Evolutionary conservation across 2,329 filamentous ascomycete species (phyloP).

Genomic region (Colletotrichum melonis): DNA sequence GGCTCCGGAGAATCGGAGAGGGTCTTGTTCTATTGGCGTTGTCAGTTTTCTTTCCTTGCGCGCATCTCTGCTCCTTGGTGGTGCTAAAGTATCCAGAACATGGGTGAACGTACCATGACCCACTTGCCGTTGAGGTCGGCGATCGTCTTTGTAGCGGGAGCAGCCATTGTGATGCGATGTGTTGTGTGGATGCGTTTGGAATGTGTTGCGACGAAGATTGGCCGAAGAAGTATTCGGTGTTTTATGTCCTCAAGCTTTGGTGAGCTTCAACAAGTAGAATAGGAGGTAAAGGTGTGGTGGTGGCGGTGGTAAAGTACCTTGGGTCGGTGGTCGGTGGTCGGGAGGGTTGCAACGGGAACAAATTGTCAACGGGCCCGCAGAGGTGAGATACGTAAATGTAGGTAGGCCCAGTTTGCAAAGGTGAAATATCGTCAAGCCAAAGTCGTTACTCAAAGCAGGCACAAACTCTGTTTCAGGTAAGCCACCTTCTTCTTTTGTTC

Average conservation of each 20-base stretch:
- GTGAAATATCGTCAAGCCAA: constrained; percentile 7
- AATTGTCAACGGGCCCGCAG: background rate
- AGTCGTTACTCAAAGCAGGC: constrained; percentile 11
- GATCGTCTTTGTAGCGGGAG: constrained; percentile 74
- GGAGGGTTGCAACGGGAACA: background rate
- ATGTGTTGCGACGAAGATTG: background rate
- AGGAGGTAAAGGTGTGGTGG: background rate
- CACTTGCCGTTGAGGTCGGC: constrained; percentile 77
- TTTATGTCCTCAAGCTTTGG: background rate
- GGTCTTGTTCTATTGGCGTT: constrained; percentile 73
- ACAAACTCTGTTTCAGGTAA: constrained; percentile 2
- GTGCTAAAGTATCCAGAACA: background rate
- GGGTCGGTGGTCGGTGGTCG: background rate
- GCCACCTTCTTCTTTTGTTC: background rate
- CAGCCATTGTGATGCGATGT: constrained; percentile 68
- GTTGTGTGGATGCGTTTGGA: background rate
- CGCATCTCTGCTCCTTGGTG: background rate
- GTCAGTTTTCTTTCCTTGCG: background rate
- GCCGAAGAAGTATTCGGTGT: background rate
- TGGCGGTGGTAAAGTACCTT: background rate
- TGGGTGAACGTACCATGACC: constrained; percentile 69
- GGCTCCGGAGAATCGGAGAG: constrained; percentile 77
- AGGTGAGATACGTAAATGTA: constrained; percentile 11
- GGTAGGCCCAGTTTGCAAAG: background rate
- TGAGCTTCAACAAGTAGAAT: background rate